phyloP scores from a whole-genome alignment of 148 eudicot genomes.

The Rhododendron ferrugineum region DNA sequence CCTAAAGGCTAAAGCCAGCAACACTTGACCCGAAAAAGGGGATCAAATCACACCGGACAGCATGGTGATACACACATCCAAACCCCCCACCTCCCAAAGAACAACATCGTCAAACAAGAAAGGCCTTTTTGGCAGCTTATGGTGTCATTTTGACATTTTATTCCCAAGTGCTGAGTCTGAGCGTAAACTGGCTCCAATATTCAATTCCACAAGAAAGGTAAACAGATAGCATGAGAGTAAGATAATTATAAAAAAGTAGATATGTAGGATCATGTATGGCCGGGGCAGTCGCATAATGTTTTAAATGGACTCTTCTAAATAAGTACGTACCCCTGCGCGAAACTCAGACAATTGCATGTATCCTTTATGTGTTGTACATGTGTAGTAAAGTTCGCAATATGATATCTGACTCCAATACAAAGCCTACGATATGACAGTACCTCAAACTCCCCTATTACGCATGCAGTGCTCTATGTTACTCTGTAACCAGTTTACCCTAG shows the following conservation, averaged over 20 bases:
- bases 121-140: background rate
- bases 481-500: background rate
- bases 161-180: background rate
- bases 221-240: background rate
- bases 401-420: background rate
- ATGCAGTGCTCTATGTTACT: background rate
- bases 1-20: background rate
- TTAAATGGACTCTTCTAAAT: background rate
- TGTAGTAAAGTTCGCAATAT: background rate
- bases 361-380: background rate
- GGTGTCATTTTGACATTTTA: background rate
- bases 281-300: background rate
- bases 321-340: background rate
- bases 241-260: background rate
- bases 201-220: background rate
- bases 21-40: background rate
- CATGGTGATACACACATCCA: background rate
- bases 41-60: background rate
- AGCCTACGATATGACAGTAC: background rate
- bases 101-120: background rate
- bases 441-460: background rate
- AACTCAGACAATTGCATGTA: background rate
- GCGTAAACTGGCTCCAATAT: background rate
- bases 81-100: background rate
- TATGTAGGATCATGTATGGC: background rate